These are phyloP conservation scores for Paecilomyces formosus DNA, from an alignment of 2,329 filamentous ascomycete species.

Conservation along the genomic window DNA sequence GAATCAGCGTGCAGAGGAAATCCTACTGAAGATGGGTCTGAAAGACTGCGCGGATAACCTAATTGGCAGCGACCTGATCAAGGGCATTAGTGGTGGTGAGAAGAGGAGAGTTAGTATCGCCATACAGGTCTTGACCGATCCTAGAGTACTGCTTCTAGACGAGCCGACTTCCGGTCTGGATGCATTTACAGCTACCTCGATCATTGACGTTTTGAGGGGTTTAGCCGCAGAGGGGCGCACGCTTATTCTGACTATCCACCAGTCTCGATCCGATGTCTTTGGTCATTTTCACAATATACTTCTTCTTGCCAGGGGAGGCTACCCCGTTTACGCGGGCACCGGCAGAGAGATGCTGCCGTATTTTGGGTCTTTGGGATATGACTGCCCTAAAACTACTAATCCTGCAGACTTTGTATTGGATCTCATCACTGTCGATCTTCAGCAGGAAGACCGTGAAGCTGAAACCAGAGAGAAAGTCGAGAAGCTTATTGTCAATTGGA, in stretches of 20 bases:
- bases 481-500: constrained; percentile 55
- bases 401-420: constrained; percentile 73
- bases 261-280: constrained; percentile 67
- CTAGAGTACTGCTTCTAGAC: constrained; percentile 64
- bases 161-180: constrained; percentile 72
- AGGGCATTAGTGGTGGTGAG: constrained; percentile 73
- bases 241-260: constrained; percentile 69
- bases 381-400: constrained; percentile 63
- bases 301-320: constrained; percentile 62
- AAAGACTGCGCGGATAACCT: constrained; percentile 72
- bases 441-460: constrained; percentile 55
- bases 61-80: constrained; percentile 63
- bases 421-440: constrained; percentile 67
- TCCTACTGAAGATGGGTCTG: constrained; percentile 66
- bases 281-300: constrained; percentile 63
- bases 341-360: constrained; percentile 59
- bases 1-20: constrained; percentile 59
- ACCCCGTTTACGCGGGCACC: constrained; percentile 59
- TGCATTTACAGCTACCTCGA: constrained; percentile 69
- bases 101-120: constrained; percentile 72
- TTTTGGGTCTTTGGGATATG: constrained; percentile 52
- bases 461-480: constrained; percentile 57
- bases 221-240: constrained; percentile 68
- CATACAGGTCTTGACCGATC: constrained; percentile 69
- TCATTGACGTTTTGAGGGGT: constrained; percentile 64